Evolutionary conservation across 192 early-diverging fungal genomes (phyloP).

Genomic region (Coemansia aciculifera): DNA sequence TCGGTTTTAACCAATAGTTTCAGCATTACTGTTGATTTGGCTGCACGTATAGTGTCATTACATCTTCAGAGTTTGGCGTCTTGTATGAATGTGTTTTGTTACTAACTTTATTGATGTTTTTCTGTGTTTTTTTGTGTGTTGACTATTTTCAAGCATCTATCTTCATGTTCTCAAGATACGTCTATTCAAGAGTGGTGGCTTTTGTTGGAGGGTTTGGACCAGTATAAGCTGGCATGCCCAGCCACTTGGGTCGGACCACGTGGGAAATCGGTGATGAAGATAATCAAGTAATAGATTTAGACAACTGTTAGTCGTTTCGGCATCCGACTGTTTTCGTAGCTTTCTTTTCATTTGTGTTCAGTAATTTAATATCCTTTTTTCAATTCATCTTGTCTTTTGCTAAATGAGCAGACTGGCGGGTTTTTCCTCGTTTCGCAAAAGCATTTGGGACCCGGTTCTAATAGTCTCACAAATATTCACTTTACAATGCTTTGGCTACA

Average conservation of each 20-base stretch:
- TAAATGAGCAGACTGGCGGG: conserved; percentile 15
- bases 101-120: no score
- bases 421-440: conserved; percentile 37
- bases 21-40: no score
- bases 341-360: neutral
- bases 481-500: conserved; percentile 53
- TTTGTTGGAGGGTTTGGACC: no score
- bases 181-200: no score
- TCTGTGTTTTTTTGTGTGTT: no score
- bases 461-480: conserved; percentile 53
- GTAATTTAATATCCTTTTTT: neutral
- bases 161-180: no score
- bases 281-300: neutral
- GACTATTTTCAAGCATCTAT: no score
- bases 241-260: neutral
- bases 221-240: neutral
- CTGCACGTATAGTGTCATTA: no score
- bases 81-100: no score
- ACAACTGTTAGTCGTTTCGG: neutral
- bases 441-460: conserved; percentile 50
- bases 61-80: no score
- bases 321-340: neutral
- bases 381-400: neutral
- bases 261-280: neutral
- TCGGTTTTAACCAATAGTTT: no score